A percentile compares a stretch with the other conserved stretches of the same genome.
Conservation (phyloP, 2,329 filamentous ascomycete genomes). For the Canariomyces notabilis region DNA sequence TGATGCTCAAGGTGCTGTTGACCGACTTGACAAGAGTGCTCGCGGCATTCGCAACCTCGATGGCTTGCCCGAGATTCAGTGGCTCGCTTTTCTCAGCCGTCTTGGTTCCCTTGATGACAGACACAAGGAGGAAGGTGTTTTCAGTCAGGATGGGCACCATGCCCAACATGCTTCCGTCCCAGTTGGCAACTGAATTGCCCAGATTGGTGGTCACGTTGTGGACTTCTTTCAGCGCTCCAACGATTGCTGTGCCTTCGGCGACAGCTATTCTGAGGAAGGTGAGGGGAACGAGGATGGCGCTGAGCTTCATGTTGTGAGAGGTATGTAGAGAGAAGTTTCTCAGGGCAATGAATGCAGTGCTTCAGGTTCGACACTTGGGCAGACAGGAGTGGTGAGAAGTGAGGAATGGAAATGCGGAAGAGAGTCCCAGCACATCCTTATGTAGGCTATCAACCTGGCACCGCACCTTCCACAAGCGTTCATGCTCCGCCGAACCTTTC, state of each 20-base stretch:
- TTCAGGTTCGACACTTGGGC: no score
- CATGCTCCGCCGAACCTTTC: neutral
- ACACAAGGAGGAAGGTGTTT: constrained; percentile 35
- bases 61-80: constrained; percentile 35
- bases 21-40: constrained; percentile 33
- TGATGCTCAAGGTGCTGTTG: constrained; percentile 34
- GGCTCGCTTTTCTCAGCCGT: constrained; percentile 34
- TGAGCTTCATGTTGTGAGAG: constrained; percentile 18
- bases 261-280: constrained; percentile 20
- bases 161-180: constrained; percentile 36
- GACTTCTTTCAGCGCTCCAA: constrained; percentile 33
- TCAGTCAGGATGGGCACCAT: constrained; percentile 38
- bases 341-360: neutral
- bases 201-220: constrained; percentile 31
- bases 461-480: constrained; percentile 1
- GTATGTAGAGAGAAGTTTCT: no score
- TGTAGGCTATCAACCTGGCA: neutral
- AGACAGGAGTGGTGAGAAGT: no score
- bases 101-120: constrained; percentile 36
- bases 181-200: constrained; percentile 32
- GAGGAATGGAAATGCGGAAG: no score
- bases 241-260: constrained; percentile 33
- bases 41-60: constrained; percentile 36
- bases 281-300: constrained; percentile 16
- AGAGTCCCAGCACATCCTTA: no score